Base-by-base conservation (phyloP, 2,329 filamentous ascomycete genomes). In the Neonectria hederae region DNA sequence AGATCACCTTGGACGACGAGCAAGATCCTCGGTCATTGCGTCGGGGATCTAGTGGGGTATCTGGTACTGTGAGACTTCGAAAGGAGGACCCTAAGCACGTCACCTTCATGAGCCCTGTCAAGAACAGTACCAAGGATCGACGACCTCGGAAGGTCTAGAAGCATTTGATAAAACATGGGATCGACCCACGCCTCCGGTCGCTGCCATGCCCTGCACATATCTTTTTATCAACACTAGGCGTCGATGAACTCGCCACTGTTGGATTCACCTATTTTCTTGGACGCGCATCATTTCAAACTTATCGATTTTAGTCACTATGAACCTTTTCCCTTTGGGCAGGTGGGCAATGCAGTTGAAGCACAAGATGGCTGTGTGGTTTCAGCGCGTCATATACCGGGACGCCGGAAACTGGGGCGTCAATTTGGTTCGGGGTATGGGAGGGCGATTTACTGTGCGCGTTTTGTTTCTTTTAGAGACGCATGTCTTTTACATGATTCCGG, bases 1-100 rank as follows among this genome's bases (percentile, higher is more conserved):
- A 90, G 71, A 88, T 90, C 61, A 84, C 84, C 28, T 80, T 89
- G 21, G 87, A 89, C 51, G 86, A 89, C 60, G 86, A 87, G 46
- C 80, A 84, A 64, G 81, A 85, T 40, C 68, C 81, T 24, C 79
- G 82, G 28, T 72, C 79, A n/a, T 74, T 86, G 17, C 79, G 83
- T 38, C 82, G 82, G 26, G 80, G 77, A 48, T 80, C 78, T 28
- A 80, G 79, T 13, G 79, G 80, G 19, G 80, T 84, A 43, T 73
- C 79, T 10, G 80, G 80, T 26, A 77, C 82, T 10, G 80, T 86
- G 61, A 82, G 83, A 62, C 77, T 87, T 28, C 83, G 84, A 66
- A 87, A 86, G 74, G 83, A 87, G 40, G 85, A 87, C 49, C 73
- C 76, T 48, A 87, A 86, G 67, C 84, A 86, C 58, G 86, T 88